Base-by-base conservation (phyloP, 75 land plant genomes). In the Selaginella tamariscina region DNA sequence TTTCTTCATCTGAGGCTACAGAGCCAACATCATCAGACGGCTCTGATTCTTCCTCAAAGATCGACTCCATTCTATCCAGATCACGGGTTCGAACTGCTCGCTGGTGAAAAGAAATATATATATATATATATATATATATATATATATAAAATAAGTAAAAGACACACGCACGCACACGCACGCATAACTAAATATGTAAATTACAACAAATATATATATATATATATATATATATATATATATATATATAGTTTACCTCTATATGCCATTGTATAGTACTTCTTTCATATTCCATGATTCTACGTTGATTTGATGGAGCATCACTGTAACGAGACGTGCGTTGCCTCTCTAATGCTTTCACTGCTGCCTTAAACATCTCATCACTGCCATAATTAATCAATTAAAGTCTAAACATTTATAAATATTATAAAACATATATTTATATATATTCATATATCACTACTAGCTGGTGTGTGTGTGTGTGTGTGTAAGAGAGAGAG, bases 201-300 rank as follows among this genome's bases (percentile, higher is more conserved):
- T 29, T 29, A 2, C 5, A 20, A 29, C 13, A 65, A 65, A 29
- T 5, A 2, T 32, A 65, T 29, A 31, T 29, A 31, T 5, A 65
- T 2, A 11, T 8, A 65, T 18, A 29, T 29, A 11, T 2, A 27
- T 20, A 29, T 20, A 65, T 2, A 67, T n/a, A 32, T 21, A 68
- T 1, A 1, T 13, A 54, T 22, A 56, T n/a, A 2, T 27, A 1
- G 21, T 57, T 1, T 8, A 76, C 78, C 74, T 76, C 74, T 0
- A 72, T 76, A 54, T 76, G 78, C 78, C 78, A 76, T 13, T 70
- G 32, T 23, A 76, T 67, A 31, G 74, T 66, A 21, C 78, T 72
- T 55, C 78, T 66, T 59, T 76, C 78, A 49, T 71, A 76, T 31
- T 76, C 78, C 68, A 76, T 54, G 5, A 71, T 29, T n/a, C 64